Evolutionary conservation across 345 rosid species (phyloP), one percentile per base, ranked within the genome.

Genomic region (Sapria himalayana): DNA sequence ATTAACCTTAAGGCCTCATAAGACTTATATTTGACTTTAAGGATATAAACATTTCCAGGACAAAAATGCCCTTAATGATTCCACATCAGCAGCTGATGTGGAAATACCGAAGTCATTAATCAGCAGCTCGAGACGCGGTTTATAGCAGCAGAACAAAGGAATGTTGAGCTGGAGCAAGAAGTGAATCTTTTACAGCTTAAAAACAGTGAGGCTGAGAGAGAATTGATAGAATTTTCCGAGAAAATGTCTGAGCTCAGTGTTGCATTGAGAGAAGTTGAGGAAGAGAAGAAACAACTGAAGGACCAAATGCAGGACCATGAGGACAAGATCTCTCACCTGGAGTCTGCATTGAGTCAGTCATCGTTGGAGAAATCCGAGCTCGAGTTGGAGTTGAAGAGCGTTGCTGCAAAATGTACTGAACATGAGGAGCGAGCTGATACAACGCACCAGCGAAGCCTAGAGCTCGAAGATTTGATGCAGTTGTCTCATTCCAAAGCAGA

Each of bases 131-230:
- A 89, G 62, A 39, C 53, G 6, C 66, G 58, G 29, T 59, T 72
- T 44, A 42, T 60, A 39, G 79, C 76, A 32, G 67, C 73, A 22
- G 92, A 80, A 58, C 75, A 77, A 62, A 74, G 54, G 68, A 82
- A 56, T 19, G 62, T 64, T 45, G 92, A 79, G 72, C 73, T 82
- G 49, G 79, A 89, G 55, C 70, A 72, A 56, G 80, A 74, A 46
- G 37, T 72, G 36, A 77, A 60, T 61, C 23, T 65, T 24, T 53
- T 64, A 22, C 72, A 62, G 54, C 53, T 61, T 31, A 80, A 65
- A 63, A 53, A 70, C 37, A 59, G 50, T 29, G 73, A 74, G 22
- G 55, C 76, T 37, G 75, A 77, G 57, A 59, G 56, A 58, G 79
- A 85, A 57, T 35, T 54, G 35, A 67, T 55, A 33, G 81, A 67